Evolutionary conservation across 2,329 filamentous ascomycete genomes (phyloP).

Genomic region (Penicillium fuscoglaucum): DNA sequence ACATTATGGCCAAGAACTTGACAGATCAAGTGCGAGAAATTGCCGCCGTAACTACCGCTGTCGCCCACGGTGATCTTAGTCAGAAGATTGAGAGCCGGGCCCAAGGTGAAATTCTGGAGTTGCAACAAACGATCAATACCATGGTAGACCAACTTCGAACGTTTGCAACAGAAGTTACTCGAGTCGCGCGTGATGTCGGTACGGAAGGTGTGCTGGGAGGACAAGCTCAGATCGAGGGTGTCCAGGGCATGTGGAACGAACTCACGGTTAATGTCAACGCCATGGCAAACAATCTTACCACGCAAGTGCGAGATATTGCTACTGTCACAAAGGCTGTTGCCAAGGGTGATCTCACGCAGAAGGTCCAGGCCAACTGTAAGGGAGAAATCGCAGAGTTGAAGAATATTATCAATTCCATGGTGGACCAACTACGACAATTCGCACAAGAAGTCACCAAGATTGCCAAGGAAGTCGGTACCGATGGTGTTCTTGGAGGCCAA

Average conservation of each 20-base stretch:
- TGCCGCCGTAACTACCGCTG: constrained; percentile 78
- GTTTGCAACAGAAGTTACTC: constrained; percentile 80
- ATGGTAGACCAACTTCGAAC: constrained; percentile 85
- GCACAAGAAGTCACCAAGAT: constrained; percentile 96
- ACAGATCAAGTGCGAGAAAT: constrained; percentile 85
- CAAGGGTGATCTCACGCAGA: constrained; percentile 89
- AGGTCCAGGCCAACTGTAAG: constrained; percentile 88
- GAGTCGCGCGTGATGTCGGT: constrained; percentile 79
- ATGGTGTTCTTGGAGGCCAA: constrained; percentile 90
- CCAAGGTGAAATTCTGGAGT: constrained; percentile 76
- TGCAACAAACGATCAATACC: constrained; percentile 84
- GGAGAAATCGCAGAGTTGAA: constrained; percentile 94
- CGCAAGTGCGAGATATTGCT: constrained; percentile 92
- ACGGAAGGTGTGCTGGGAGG: constrained; percentile 81
- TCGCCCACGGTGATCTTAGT: constrained; percentile 78
- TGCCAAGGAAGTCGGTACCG: constrained; percentile 92
- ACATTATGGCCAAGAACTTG: constrained; percentile 80
- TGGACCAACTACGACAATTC: constrained; percentile 95
- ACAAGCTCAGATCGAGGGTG: constrained; percentile 78
- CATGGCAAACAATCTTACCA: constrained; percentile 84
- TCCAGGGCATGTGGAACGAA: constrained; percentile 87
- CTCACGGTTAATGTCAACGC: constrained; percentile 83
- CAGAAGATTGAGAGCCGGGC: constrained; percentile 82
- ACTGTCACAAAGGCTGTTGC: constrained; percentile 69
- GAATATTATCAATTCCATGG: constrained; percentile 98